Evolutionary conservation across 768 basidiomycete species (phyloP).

Genomic region (Suillus tomentosus): DNA sequence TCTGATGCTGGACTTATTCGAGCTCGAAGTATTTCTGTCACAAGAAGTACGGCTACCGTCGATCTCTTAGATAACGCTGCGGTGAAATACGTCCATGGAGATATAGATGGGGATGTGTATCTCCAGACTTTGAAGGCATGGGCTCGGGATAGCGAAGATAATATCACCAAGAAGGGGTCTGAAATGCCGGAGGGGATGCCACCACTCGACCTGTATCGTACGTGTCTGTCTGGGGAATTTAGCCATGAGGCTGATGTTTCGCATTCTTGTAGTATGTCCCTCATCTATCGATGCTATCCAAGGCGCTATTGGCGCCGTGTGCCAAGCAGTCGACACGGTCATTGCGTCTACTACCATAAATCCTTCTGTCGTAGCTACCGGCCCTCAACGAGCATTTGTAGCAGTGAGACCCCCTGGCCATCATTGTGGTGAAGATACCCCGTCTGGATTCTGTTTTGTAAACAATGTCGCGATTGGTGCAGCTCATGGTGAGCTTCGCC

Average conservation of each 20-base stretch:
- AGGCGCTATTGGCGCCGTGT: constrained; percentile 81
- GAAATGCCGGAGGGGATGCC: constrained; percentile 76
- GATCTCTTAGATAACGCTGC: constrained; percentile 62
- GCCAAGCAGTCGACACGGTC: constrained; percentile 83
- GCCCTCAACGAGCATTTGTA: constrained; percentile 66
- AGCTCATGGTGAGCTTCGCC: constrained; percentile 69
- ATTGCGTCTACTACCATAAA: constrained; percentile 30
- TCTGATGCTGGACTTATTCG: constrained; percentile 27
- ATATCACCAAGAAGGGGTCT: constrained; percentile 59
- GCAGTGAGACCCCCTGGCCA: constrained; percentile 90
- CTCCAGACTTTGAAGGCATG: constrained; percentile 63
- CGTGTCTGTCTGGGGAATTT: constrained; percentile 26
- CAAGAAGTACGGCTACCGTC: constrained; percentile 52
- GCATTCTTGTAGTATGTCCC: constrained; percentile 61
- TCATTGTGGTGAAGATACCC: constrained; percentile 89
- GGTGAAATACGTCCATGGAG: constrained; percentile 74
- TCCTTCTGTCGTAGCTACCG: constrained; percentile 14
- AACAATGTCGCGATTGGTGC: constrained; percentile 92
- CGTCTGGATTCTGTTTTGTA: constrained; percentile 93
- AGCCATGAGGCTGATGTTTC: neutral
- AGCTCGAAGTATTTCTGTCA: constrained; percentile 34
- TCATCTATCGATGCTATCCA: constrained; percentile 75
- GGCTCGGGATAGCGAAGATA: constrained; percentile 59
- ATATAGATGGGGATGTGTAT: constrained; percentile 66
- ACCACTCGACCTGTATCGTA: constrained; percentile 85